phyloP scores from a whole-genome alignment of 495 filamentous ascomycete species.

The Aspergillus panamensis region DNA sequence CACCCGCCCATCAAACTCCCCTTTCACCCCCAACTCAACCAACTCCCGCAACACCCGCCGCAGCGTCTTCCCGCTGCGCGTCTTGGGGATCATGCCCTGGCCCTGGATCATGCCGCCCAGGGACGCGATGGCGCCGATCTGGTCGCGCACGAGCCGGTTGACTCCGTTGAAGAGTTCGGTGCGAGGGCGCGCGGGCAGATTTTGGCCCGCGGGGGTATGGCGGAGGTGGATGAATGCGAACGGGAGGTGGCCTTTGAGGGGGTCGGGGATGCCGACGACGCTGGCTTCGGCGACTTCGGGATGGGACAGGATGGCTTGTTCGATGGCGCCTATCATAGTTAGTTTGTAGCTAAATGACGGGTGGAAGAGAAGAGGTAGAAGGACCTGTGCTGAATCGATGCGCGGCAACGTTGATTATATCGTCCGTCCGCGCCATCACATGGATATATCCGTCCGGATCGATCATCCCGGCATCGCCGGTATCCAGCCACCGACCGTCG shows the following conservation, averaged over 20 bases:
- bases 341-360: no score
- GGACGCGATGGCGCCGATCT: constrained; percentile 83
- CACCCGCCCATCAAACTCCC: constrained; percentile 50
- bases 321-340: constrained; percentile 79
- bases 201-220: constrained; percentile 31
- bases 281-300: constrained; percentile 74
- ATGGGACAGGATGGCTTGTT: constrained; percentile 84
- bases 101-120: constrained; percentile 82
- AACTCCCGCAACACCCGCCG: constrained; percentile 76
- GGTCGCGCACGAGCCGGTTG: constrained; percentile 65
- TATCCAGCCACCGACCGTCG: constrained; percentile 76
- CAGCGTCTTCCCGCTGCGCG: constrained; percentile 81
- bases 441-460: constrained; percentile 80
- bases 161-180: constrained; percentile 55
- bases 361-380: not conserved
- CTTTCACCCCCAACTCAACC: constrained; percentile 58
- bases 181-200: constrained; percentile 43
- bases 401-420: constrained; percentile 93
- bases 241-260: constrained; percentile 82
- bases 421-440: constrained; percentile 82
- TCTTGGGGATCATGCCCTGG: constrained; percentile 89
- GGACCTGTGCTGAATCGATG: constrained; percentile 86
- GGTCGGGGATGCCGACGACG: constrained; percentile 80
- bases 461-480: constrained; percentile 83
- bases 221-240: constrained; percentile 76